Base-by-base conservation (phyloP, 1,139 yeast species). In the Hansenula sp. region DNA sequence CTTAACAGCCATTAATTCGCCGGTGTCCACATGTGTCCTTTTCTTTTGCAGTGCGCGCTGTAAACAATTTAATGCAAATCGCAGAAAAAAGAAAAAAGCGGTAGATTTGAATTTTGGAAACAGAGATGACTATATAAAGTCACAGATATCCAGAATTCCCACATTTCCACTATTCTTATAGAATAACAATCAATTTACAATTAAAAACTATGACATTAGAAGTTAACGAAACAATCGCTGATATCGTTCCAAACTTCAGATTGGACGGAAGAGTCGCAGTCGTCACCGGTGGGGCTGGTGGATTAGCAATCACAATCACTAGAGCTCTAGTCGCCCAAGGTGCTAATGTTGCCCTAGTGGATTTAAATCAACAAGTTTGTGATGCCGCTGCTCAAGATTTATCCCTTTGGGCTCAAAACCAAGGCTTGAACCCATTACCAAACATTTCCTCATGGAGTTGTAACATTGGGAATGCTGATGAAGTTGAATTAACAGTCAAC, bases 281-380 rank as follows among this genome's bases (percentile, higher is more conserved):
- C 43, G 67, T 86, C 53, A 86, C 94, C 30, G 95, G 95, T 42
- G 95, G 94, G 16, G 82, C 90, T 28, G 94, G 94, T 42, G 94
- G 94, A 18, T 70, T 86, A 54, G 84, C 90, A 3, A 68, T 81
- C 29, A 80, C 84, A 16, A 63, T 85, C 41, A 70, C 83, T 41
- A 76, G 83, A 55, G 86, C 87, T 9, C 66, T 83, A 41, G 61
- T 82, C 29, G 84, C 86, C 6, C 84, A 81, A 60, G 85, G 84
- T 40, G 85, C 89, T 5, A 80, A 79, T 27, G 69, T 86, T 38
- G 94, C 94, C n/a, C 71, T 86, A 40, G 73, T 86, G 36, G 94
- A 86, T 63, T 74, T 82, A 70, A 79, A 81, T 66, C 65, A 77
- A 58, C 84, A 80, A 49, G 64, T 70, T 46, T 64, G 73, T 34